These are phyloP conservation scores for Canariomyces notabilis DNA, from an alignment of 2,329 filamentous ascomycete species.

Conservation along the genomic window DNA sequence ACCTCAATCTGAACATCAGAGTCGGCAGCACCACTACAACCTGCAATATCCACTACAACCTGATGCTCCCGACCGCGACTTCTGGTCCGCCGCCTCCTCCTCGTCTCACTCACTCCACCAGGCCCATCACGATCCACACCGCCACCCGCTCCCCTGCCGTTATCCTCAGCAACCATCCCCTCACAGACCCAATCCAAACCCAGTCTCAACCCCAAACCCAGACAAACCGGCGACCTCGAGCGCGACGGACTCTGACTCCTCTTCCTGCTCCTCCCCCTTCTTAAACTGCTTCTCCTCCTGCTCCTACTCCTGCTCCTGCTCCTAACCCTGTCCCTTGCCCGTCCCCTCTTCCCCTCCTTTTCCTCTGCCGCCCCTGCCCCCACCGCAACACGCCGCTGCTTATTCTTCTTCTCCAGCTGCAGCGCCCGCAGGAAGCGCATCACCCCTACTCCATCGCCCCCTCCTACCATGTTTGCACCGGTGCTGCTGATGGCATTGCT, in stretches of 20 bases:
- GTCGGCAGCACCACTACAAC: not conserved
- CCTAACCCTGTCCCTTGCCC: too few species aligned
- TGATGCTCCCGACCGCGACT: conserved; percentile 33
- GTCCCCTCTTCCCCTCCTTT: not conserved
- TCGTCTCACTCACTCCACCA: not conserved
- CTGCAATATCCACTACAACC: conserved; percentile 7
- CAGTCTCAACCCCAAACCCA: not conserved
- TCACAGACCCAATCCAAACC: not conserved
- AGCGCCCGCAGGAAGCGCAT: conserved; percentile 30
- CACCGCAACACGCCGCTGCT: too few species aligned
- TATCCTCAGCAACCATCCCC: not conserved
- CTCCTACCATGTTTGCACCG: too few species aligned
- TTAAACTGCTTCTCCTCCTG: not conserved
- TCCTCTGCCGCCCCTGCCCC: not conserved
- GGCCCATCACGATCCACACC: not conserved
- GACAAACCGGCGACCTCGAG: conserved; percentile 25
- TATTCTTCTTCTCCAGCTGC: conserved; percentile 28
- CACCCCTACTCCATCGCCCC: too few species aligned
- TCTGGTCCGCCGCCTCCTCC: conserved; percentile 30
- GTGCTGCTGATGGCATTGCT: conserved; percentile 26
- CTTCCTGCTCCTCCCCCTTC: not conserved
- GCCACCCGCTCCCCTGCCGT: too few species aligned
- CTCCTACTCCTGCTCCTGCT: not conserved
- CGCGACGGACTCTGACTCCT: conserved; percentile 36
- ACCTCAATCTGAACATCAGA: not conserved